phyloP scores from a whole-genome alignment of 441 rosid genomes.

The Erodium moschatum region DNA sequence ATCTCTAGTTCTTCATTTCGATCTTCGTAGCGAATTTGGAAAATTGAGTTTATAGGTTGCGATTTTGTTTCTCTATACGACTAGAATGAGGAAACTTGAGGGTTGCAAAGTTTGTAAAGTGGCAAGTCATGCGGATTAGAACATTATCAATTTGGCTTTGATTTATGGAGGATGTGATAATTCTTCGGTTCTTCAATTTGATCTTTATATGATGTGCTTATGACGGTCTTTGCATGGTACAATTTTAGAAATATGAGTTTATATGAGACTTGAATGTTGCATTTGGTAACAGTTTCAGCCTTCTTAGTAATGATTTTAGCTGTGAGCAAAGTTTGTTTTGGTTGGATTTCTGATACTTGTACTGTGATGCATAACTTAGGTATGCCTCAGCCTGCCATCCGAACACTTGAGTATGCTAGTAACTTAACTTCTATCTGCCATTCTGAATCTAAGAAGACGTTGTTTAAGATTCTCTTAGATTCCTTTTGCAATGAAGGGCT shows the following conservation, averaged over 20 bases:
- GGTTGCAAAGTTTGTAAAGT: too few relatives aligned
- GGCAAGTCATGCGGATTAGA: too few relatives aligned
- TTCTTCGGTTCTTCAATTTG: not conserved
- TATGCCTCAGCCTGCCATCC: slow-evolving; percentile 48
- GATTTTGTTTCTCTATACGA: too few relatives aligned
- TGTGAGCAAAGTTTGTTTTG: not conserved
- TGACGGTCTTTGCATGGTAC: not conserved
- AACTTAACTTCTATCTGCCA: slow-evolving; percentile 27
- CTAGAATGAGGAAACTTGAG: too few relatives aligned
- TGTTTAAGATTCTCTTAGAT: slow-evolving; percentile 70
- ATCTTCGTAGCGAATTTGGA: too few relatives aligned
- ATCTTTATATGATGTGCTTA: not conserved
- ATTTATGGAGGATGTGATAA: too few relatives aligned
- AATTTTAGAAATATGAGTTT: too few relatives aligned
- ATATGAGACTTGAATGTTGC: not conserved
- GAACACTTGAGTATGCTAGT: slow-evolving; percentile 48
- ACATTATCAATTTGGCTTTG: too few relatives aligned
- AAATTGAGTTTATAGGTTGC: too few relatives aligned
- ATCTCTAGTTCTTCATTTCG: too few relatives aligned
- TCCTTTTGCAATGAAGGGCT: slow-evolving; percentile 73
- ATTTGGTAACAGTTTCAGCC: not conserved
- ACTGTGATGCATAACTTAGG: slow-evolving; percentile 31
- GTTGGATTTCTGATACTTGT: not conserved
- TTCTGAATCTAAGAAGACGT: slow-evolving; percentile 27
- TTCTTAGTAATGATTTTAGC: not conserved